A percentile compares a stretch with the other conserved stretches of the same genome.
These are phyloP conservation scores for Datura wrightii DNA, from an alignment of 257 asterid genomes.

Conservation along the genomic window DNA sequence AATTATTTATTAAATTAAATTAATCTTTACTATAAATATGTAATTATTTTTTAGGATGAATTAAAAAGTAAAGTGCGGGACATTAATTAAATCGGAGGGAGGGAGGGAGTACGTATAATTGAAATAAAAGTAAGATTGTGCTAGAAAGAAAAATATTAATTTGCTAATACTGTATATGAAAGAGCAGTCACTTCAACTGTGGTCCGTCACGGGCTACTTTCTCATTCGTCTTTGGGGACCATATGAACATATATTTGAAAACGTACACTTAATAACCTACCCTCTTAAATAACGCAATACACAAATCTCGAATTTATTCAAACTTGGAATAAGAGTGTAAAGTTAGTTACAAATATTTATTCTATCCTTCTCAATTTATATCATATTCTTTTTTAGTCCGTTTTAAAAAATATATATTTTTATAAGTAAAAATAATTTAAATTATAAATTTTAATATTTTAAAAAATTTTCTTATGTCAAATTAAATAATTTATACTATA, in stretches of 20 bases:
- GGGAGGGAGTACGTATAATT: not conserved
- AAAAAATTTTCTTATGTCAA: too few relatives aligned
- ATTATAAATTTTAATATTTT: too few relatives aligned
- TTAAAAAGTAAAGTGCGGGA: too few relatives aligned
- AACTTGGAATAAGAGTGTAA: not conserved
- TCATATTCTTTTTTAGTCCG: too few relatives aligned
- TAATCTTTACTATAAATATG: too few relatives aligned
- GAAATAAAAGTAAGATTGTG: not conserved
- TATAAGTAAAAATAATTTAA: too few relatives aligned
- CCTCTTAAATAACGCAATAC: not conserved
- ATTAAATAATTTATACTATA: too few relatives aligned
- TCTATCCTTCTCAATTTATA: too few relatives aligned
- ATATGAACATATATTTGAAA: not conserved
- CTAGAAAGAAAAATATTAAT: not conserved
- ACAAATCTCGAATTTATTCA: not conserved
- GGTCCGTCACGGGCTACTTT: slow-evolving; percentile 27
- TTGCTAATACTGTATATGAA: not conserved
- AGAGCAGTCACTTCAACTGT: not conserved
- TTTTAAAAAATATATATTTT: too few relatives aligned
- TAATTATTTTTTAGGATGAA: too few relatives aligned
- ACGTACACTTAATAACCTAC: not conserved
- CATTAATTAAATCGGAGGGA: too few relatives aligned
- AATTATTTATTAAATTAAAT: too few relatives aligned
- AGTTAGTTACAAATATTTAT: not conserved
- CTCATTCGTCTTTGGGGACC: slow-evolving; percentile 13